Conservation (phyloP, 2,329 filamentous ascomycete genomes). For the Venturia pyrina region DNA sequence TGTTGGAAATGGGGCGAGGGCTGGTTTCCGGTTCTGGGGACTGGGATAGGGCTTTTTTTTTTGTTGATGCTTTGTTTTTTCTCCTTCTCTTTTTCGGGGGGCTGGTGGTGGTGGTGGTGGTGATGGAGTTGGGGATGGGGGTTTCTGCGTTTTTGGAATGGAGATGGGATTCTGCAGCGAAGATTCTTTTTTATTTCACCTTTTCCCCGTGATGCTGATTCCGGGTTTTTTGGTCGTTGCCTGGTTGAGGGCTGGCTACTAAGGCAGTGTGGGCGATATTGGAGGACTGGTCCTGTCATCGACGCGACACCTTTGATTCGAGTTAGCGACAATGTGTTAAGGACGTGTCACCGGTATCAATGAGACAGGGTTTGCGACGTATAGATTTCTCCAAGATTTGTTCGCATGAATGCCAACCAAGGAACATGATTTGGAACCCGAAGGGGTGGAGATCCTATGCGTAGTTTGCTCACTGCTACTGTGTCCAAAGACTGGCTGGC, state of each 20-base stretch:
- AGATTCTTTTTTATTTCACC: no score
- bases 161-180: no score
- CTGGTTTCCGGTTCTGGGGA: not conserved
- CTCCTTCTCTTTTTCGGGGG: no score
- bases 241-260: not conserved
- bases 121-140: not conserved
- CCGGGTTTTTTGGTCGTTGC: not conserved
- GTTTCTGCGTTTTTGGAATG: not conserved
- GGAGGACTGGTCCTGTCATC: not conserved
- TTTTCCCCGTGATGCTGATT: no score
- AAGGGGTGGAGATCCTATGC: not conserved
- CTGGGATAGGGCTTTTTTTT: not conserved
- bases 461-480: not conserved
- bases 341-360: not conserved
- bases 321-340: not conserved
- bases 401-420: not conserved
- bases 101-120: no score
- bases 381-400: not conserved
- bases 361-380: not conserved
- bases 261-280: not conserved
- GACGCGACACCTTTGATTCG: no score
- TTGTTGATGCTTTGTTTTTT: not conserved
- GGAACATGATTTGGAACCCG: not conserved
- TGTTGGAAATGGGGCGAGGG: not conserved
- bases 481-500: no score